A percentile compares a stretch with the other conserved stretches of the same genome.
These are phyloP conservation scores for Globisporangium heterothallicum DNA, from an alignment of 352 stramenopile species.

Conservation along the genomic window DNA sequence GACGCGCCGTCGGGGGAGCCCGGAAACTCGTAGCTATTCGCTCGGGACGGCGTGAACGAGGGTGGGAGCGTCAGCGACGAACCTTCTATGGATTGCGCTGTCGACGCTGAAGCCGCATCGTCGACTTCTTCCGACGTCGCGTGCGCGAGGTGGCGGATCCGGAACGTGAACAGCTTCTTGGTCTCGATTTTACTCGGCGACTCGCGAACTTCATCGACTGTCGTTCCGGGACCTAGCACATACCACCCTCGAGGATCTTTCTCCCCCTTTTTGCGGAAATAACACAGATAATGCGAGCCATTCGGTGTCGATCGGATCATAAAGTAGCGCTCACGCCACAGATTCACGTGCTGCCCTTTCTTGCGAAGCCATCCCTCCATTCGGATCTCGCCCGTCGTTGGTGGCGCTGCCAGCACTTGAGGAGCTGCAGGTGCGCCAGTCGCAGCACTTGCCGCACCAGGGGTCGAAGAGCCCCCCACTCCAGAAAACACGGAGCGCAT, in stretches of 20 bases:
- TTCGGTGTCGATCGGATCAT: conserved; percentile 83
- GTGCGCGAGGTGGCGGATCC: conserved; percentile 63
- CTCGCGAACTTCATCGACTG: conserved; percentile 78
- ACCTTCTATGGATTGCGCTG: conserved; percentile 21
- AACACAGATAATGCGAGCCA: conserved; percentile 76
- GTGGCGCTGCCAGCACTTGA: conserved; percentile 9
- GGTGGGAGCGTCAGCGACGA: conserved; percentile 23
- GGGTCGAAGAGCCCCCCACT: neutral
- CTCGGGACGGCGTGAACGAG: conserved; percentile 16
- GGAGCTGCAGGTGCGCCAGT: neutral
- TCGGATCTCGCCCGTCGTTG: conserved; percentile 57
- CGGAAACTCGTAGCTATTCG: conserved; percentile 15
- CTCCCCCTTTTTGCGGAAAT: conserved; percentile 82
- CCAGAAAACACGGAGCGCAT: conserved; percentile 5
- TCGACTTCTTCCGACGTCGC: conserved; percentile 19
- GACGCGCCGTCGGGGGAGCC: conserved; percentile 18
- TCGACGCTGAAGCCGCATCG: conserved; percentile 11
- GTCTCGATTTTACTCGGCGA: conserved; percentile 85
- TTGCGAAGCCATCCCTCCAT: conserved; percentile 86
- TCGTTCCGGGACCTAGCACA: conserved; percentile 69
- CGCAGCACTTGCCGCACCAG: neutral
- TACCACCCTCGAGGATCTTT: conserved; percentile 82
- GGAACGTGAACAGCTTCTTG: conserved; percentile 82
- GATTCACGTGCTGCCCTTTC: conserved; percentile 82
- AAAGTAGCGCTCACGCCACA: conserved; percentile 84